Evolutionary conservation across 2,329 filamentous ascomycete species (phyloP).

Genomic region (Stagonosporopsis tanaceti): DNA sequence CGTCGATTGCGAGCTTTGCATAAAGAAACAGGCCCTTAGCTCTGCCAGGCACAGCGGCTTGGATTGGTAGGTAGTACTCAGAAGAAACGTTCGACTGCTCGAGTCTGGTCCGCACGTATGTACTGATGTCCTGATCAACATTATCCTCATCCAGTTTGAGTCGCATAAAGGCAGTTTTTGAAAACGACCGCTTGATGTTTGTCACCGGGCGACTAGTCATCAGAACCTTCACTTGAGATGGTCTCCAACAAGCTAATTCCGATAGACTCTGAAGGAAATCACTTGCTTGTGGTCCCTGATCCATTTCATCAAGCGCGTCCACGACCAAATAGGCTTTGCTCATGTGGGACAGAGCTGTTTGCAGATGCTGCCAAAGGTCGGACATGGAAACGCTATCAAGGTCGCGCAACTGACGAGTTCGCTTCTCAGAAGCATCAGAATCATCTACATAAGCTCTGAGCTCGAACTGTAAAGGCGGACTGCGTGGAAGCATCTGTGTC

Average conservation of each 20-base stretch:
- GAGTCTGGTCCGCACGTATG: not conserved
- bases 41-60: not conserved
- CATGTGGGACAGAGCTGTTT: not conserved
- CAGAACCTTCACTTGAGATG: slow-evolving; percentile 51
- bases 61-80: not conserved
- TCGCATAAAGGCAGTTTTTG: slow-evolving; percentile 27
- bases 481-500: slow-evolving; percentile 42
- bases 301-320: slow-evolving; percentile 60
- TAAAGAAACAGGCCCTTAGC: not conserved
- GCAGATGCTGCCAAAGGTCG: slow-evolving; percentile 5
- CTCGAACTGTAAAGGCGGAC: slow-evolving; percentile 34
- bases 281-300: slow-evolving; percentile 40
- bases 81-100: not conserved
- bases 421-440: not conserved
- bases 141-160: slow-evolving; percentile 26
- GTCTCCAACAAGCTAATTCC: slow-evolving; percentile 41
- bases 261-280: slow-evolving; percentile 48
- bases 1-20: not conserved
- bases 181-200: slow-evolving; percentile 35
- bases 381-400: not conserved
- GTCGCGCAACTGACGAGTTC: not conserved
- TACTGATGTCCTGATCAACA: not conserved
- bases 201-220: slow-evolving; percentile 55
- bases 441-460: slow-evolving; percentile 11
- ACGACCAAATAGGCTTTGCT: slow-evolving; percentile 50